Evolutionary conservation across 768 basidiomycete species (phyloP).

Genomic region (Pleurotus giganteus): DNA sequence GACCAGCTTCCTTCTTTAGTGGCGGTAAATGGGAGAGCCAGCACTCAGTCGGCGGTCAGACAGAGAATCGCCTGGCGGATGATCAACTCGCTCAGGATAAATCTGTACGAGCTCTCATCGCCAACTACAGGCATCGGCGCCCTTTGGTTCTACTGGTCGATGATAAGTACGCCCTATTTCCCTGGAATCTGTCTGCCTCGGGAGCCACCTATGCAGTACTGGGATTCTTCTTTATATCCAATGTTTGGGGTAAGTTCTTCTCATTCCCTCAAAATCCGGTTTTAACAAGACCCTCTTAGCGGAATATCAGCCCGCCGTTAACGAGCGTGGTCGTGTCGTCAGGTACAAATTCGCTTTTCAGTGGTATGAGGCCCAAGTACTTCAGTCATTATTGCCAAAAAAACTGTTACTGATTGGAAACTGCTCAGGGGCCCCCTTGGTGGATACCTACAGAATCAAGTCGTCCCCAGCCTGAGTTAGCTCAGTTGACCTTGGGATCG

Average conservation of each 20-base stretch:
- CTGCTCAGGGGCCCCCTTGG: slow-evolving; percentile 46
- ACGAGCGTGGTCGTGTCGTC: slow-evolving; percentile 52
- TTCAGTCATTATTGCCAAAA: neutral
- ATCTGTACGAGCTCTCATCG: slow-evolving; percentile 68
- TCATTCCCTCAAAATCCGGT: slow-evolving; percentile 10
- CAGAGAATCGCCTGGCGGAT: slow-evolving; percentile 40
- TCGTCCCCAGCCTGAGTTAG: no score
- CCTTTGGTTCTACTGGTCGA: slow-evolving; percentile 75
- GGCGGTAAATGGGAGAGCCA: slow-evolving; percentile 69
- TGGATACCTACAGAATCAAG: slow-evolving; percentile 26
- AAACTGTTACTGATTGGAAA: neutral
- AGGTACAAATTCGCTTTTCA: slow-evolving; percentile 83
- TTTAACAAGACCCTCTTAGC: slow-evolving; percentile 34
- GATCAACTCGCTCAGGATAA: slow-evolving; percentile 70
- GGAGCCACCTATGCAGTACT: slow-evolving; percentile 52
- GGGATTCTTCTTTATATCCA: slow-evolving; percentile 70
- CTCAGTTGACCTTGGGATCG: no score
- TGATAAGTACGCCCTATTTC: slow-evolving; percentile 71
- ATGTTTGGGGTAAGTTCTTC: slow-evolving; percentile 60
- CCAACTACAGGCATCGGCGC: slow-evolving; percentile 48
- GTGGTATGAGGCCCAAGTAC: slow-evolving; percentile 74
- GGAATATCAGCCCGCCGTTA: slow-evolving; percentile 56
- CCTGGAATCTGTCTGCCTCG: slow-evolving; percentile 55
- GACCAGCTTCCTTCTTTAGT: slow-evolving; percentile 28
- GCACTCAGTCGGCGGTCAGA: slow-evolving; percentile 39